These are phyloP conservation scores for Plasmodium chabaudi DNA, from an alignment of 169 alveolate genomes.

Conservation along the genomic window DNA sequence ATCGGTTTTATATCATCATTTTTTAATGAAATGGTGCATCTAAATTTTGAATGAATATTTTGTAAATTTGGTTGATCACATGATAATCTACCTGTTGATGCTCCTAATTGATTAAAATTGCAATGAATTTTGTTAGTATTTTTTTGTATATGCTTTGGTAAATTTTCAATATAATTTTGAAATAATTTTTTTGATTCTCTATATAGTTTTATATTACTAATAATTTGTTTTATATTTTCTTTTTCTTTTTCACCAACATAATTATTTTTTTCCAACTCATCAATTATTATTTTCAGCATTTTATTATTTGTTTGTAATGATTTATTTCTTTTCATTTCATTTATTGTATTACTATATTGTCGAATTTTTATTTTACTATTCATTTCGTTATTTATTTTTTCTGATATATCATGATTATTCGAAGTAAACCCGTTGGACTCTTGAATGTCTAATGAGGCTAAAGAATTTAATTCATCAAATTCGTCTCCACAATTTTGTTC, in stretches of 20 bases:
- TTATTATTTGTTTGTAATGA: conserved; percentile 54
- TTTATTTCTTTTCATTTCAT: conserved; percentile 69
- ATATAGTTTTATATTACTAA: conserved; percentile 66
- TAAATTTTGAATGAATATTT: conserved; percentile 77
- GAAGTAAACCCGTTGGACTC: too few species aligned
- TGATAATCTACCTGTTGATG: conserved; percentile 84
- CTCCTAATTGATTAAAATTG: conserved; percentile 80
- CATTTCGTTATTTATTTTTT: background rate
- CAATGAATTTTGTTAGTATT: conserved; percentile 74
- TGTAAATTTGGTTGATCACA: conserved; percentile 81
- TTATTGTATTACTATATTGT: conserved; percentile 35
- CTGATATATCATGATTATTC: background rate
- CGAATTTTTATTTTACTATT: background rate
- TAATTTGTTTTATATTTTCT: conserved; percentile 68
- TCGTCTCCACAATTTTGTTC: too few species aligned
- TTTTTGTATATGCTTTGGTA: conserved; percentile 74
- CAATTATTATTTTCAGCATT: conserved; percentile 49
- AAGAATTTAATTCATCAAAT: too few species aligned
- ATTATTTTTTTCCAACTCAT: conserved; percentile 55
- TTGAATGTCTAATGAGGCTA: too few species aligned
- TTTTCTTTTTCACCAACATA: conserved; percentile 33
- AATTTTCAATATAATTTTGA: conserved; percentile 73
- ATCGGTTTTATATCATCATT: background rate
- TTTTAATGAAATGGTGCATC: conserved; percentile 62
- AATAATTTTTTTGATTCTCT: conserved; percentile 69